Conservation (phyloP, 306 rosid genomes). For the Malus asiatica region DNA sequence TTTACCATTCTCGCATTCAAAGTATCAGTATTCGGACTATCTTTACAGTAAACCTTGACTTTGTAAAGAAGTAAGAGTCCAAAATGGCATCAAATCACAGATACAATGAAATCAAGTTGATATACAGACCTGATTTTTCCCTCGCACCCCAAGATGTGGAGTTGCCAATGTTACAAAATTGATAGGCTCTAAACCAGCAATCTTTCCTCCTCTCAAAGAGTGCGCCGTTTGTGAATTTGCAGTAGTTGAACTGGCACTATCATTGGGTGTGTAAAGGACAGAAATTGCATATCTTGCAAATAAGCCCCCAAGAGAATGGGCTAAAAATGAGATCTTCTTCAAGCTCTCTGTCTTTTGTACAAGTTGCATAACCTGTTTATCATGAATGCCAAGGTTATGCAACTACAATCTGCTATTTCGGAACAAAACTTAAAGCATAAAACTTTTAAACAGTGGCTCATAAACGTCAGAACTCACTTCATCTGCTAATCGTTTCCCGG, state of each 20-base stretch:
- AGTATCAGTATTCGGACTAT: too few species aligned
- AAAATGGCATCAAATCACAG: neutral
- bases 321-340: conserved; percentile 81
- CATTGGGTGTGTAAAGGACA: conserved; percentile 54
- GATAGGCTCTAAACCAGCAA: conserved; percentile 86
- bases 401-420: conserved; percentile 15
- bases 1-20: too few species aligned
- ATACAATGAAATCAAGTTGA: conserved; percentile 5
- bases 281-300: conserved; percentile 83
- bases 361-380: conserved; percentile 63
- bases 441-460: conserved; percentile 17
- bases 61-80: neutral
- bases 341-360: conserved; percentile 64
- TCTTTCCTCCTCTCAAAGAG: conserved; percentile 48
- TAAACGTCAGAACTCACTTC: conserved; percentile 56
- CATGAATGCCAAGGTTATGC: conserved; percentile 23
- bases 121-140: conserved; percentile 75
- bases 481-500: conserved; percentile 86
- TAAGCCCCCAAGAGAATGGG: conserved; percentile 96
- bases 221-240: conserved; percentile 24
- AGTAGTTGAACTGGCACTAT: conserved; percentile 16
- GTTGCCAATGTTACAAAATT: conserved; percentile 90
- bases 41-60: too few species aligned
- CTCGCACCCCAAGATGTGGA: conserved; percentile 96
- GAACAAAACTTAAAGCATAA: neutral